A percentile compares a stretch with the other conserved stretches of the same genome.
phyloP scores from a whole-genome alignment of 73 alveolate genomes.

The Tetrahymena borealis region DNA sequence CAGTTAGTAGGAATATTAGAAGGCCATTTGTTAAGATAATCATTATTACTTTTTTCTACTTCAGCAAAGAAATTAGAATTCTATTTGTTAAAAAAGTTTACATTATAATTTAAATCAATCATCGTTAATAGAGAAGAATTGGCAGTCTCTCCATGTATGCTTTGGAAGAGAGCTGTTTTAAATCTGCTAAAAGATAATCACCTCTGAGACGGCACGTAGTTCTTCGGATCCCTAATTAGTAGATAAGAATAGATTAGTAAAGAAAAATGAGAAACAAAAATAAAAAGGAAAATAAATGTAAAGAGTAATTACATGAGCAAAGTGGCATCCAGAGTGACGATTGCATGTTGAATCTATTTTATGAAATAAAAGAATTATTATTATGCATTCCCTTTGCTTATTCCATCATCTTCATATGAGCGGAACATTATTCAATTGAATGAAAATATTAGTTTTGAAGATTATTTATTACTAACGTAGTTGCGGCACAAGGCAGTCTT shows the following conservation, averaged over 20 bases:
- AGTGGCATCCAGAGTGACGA: constrained; percentile 1
- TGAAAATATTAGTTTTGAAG: too few species aligned
- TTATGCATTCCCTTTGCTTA: too few species aligned
- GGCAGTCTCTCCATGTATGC: too few species aligned
- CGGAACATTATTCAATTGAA: too few species aligned
- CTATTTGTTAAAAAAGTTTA: not conserved
- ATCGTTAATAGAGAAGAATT: too few species aligned
- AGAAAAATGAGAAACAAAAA: not conserved
- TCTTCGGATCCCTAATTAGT: not conserved
- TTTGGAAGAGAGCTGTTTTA: not conserved
- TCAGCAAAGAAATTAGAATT: not conserved
- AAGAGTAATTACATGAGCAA: not conserved
- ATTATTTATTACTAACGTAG: not conserved
- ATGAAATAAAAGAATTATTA: not conserved
- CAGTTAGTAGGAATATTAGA: not conserved
- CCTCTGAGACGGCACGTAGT: not conserved
- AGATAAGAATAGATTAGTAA: not conserved
- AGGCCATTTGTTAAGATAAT: not conserved
- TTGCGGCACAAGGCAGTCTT: not conserved
- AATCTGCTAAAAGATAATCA: not conserved
- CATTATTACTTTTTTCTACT: not conserved
- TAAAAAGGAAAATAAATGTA: not conserved
- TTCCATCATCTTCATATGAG: too few species aligned
- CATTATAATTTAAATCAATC: too few species aligned
- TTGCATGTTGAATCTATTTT: not conserved